Evolutionary conservation across 176 grass and related monocot species (phyloP).

Genomic region (Musa troglodytarum): DNA sequence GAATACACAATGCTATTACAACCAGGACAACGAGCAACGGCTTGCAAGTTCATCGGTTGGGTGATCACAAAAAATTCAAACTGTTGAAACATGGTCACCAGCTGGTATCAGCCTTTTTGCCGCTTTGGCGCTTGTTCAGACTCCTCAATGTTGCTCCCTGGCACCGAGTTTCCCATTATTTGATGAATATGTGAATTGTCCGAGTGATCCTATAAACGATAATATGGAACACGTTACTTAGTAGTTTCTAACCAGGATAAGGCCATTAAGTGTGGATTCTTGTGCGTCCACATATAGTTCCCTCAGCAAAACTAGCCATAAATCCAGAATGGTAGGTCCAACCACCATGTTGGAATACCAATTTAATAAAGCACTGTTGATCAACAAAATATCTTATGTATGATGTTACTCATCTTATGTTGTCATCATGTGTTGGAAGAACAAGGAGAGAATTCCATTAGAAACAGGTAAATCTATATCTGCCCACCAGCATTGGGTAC

Average conservation of each 20-base stretch:
- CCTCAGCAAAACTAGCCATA: background rate
- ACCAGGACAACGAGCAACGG: background rate
- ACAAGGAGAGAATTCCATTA: background rate
- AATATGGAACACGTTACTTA: background rate
- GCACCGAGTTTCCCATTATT: slow-evolving; percentile 11
- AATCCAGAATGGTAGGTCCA: too few relatives aligned
- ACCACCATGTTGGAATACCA: too few relatives aligned
- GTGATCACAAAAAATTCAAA: background rate
- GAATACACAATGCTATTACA: slow-evolving; percentile 1
- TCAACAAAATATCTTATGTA: too few relatives aligned
- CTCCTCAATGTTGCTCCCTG: background rate
- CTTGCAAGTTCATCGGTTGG: background rate
- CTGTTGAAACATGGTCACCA: background rate
- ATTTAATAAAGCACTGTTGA: too few relatives aligned
- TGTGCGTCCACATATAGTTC: background rate
- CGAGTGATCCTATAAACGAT: slow-evolving; percentile 22
- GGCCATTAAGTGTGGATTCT: background rate
- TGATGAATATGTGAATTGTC: slow-evolving; percentile 19
- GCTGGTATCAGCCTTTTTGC: slow-evolving; percentile 10
- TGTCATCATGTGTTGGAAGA: too few relatives aligned
- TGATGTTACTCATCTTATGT: too few relatives aligned
- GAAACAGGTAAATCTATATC: background rate
- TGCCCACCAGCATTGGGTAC: too few relatives aligned
- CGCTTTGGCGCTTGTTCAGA: slow-evolving; percentile 34
- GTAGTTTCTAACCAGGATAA: background rate